Conservation (phyloP, 176 grass and related monocot species). For the Oryza punctata region DNA sequence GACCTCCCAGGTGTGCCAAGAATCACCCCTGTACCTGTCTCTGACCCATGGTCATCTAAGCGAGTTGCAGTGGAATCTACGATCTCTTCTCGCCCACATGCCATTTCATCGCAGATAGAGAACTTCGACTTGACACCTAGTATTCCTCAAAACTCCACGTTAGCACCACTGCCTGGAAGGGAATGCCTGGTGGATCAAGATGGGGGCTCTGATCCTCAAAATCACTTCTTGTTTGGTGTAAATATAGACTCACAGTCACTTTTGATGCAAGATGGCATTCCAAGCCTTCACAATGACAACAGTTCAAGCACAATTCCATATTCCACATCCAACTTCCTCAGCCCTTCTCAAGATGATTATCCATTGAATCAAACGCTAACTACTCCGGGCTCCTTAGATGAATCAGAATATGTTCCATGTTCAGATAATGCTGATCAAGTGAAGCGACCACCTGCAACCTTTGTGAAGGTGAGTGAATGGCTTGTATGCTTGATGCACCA, state of each 20-base stretch:
- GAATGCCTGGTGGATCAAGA: constrained; percentile 64
- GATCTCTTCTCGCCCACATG: constrained; percentile 42
- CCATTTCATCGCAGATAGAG: constrained; percentile 41
- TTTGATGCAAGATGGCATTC: constrained; percentile 69
- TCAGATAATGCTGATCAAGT: constrained; percentile 57
- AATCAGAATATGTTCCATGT: constrained; percentile 52
- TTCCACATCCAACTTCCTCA: constrained; percentile 67
- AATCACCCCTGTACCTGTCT: constrained; percentile 45
- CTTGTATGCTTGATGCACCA: not conserved
- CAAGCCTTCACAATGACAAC: constrained; percentile 48
- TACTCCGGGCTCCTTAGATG: constrained; percentile 60
- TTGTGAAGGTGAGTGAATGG: constrained; percentile 73
- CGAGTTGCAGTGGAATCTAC: constrained; percentile 67
- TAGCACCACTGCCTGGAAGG: constrained; percentile 73
- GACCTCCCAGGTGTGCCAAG: constrained; percentile 61
- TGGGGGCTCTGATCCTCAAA: constrained; percentile 61
- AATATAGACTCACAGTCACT: constrained; percentile 84
- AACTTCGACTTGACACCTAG: constrained; percentile 52
- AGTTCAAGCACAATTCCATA: constrained; percentile 55
- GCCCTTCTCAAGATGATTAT: constrained; percentile 65
- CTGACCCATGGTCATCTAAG: constrained; percentile 73
- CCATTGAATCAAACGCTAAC: constrained; percentile 66
- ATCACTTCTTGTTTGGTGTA: constrained; percentile 74
- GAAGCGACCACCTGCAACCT: constrained; percentile 57
- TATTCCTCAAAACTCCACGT: constrained; percentile 49